phyloP scores from a whole-genome alignment of 352 stramenopile species.

The Phytophthora sp. region DNA sequence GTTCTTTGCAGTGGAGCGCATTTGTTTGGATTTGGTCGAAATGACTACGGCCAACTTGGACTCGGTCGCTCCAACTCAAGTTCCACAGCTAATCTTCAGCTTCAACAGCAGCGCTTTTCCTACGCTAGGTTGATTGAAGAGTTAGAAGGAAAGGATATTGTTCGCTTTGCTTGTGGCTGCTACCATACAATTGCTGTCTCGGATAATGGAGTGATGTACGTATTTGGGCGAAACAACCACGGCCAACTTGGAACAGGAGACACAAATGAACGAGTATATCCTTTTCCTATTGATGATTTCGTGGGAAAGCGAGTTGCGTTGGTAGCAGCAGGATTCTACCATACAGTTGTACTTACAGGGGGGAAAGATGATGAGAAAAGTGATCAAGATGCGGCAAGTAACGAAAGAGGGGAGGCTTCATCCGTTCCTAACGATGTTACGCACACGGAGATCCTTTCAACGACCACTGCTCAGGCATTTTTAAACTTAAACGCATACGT shows the following conservation, averaged over 20 bases:
- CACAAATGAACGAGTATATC: slow-evolving; percentile 85
- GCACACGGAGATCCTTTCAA: slow-evolving; percentile 18
- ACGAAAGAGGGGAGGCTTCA: slow-evolving; percentile 15
- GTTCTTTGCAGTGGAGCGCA: slow-evolving; percentile 71
- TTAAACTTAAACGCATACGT: slow-evolving; percentile 10
- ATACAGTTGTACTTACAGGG: slow-evolving; percentile 91
- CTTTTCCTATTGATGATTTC: slow-evolving; percentile 90
- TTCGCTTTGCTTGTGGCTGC: slow-evolving; percentile 88
- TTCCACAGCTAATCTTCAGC: slow-evolving; percentile 52
- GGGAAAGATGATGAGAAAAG: slow-evolving; percentile 66
- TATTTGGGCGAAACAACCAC: slow-evolving; percentile 95
- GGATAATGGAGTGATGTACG: slow-evolving; percentile 91
- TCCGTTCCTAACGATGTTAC: slow-evolving; percentile 10
- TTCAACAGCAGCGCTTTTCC: slow-evolving; percentile 76
- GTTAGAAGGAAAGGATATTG: slow-evolving; percentile 86
- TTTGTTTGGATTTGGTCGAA: slow-evolving; percentile 90
- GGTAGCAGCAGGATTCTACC: slow-evolving; percentile 93
- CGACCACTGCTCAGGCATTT: slow-evolving; percentile 13
- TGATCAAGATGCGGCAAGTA: slow-evolving; percentile 19
- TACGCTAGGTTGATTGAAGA: slow-evolving; percentile 64
- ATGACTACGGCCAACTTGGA: slow-evolving; percentile 95
- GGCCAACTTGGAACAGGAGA: slow-evolving; percentile 93
- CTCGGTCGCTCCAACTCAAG: slow-evolving; percentile 57
- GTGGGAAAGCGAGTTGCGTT: slow-evolving; percentile 88
- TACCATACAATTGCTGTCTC: slow-evolving; percentile 92